Evolutionary conservation across 306 rosid genomes (phyloP), one percentile per base, ranked within the genome.

Genomic region (Castanospermum australe): DNA sequence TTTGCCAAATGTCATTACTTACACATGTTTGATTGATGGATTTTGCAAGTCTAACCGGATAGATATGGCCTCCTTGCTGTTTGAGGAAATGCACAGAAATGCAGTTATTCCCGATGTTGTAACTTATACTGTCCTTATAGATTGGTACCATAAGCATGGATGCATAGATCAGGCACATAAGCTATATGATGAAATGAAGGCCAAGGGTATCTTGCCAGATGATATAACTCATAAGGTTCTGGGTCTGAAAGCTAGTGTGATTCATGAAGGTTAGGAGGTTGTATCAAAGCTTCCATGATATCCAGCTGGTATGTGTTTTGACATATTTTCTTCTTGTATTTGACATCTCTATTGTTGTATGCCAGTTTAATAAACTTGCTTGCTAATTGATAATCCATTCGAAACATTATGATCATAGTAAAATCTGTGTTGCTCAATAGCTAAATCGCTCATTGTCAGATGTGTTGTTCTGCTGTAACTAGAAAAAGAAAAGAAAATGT

Each of bases 1-100:
- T 78, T 78, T 39, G 11, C 93, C 89, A 44, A 83, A 68, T 83
- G 87, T 77, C 48, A 47, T 79, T 76, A 85, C 95, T 22, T 88
- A 87, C 74, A 88, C 90, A 17, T 87, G 90, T 78, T 84, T 91
- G 86, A 78, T 89, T 54, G 78, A 87, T 84, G 91, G 84, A 45
- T 91, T 60, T 70, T 85, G 86, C 85, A 89, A 87, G 83, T 84
- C 65, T 67, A 69, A 69, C 71, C 76, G 69, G 67, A 80, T 90
- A 83, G 92, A 90, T 82, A 18, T 2, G 17, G 93, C 90, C 20
- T 45, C 66, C 22, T 28, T 32, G 63, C 64, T 90, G 82, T 75
- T 90, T 78, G 82, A 86, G 62, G 60, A 80, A 70, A 90, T 90
- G 92, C 81, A 80, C 71, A 75, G 66, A 67, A 47, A 25, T 35